Base-by-base conservation (phyloP, 306 rosid species). In the Luffa acutangula region DNA sequence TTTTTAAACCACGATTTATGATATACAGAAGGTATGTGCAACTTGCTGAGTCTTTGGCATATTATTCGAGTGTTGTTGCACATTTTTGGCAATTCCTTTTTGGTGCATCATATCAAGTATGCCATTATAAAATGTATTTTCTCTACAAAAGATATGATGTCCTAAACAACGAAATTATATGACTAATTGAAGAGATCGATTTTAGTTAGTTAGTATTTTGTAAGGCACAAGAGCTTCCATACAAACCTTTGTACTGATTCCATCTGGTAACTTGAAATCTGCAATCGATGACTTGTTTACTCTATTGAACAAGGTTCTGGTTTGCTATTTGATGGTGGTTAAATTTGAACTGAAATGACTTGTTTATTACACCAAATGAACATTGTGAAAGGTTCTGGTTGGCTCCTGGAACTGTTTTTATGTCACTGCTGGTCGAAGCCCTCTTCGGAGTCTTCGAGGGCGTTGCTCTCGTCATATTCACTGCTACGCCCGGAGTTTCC, bases 401-500 rank as follows among this genome's bases (percentile, higher is more conserved):
- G 67, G 46, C 42, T 37, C 41, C 98, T 7, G 98, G 97, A 80
- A 92, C 98, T 25, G 97, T 94, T 65, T 94, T 94, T 87, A 94
- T 94, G 98, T 94, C 98, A 51, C 85, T 94, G 83, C 97, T 94
- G 36, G 98, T 97, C 3, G 98, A 97, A 76, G 93, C 98, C 51
- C 97, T 94, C 77, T 94, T 94, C 39, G 97, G 98, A 25, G 87
- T 94, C 80, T 85, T 92, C 79, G 87, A 78, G 87, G 98, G 98
- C 6, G 92, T 94, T 59, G 97, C 97, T 57, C 76, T 94, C 60
- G 98, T 94, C 77, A 97, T 94, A 31, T 94, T 92, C 80, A 87
- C 89, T 41, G 97, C 97, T 49, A 92, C 98, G 0, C 92, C 97
- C 1, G 98, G 98, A 80, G 98, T 97, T 82, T 94, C 98, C 79